These are phyloP conservation scores for Cutaneotrichosporon spelunceum DNA, from an alignment of 1,284 basidiomycete species.

Conservation along the genomic window DNA sequence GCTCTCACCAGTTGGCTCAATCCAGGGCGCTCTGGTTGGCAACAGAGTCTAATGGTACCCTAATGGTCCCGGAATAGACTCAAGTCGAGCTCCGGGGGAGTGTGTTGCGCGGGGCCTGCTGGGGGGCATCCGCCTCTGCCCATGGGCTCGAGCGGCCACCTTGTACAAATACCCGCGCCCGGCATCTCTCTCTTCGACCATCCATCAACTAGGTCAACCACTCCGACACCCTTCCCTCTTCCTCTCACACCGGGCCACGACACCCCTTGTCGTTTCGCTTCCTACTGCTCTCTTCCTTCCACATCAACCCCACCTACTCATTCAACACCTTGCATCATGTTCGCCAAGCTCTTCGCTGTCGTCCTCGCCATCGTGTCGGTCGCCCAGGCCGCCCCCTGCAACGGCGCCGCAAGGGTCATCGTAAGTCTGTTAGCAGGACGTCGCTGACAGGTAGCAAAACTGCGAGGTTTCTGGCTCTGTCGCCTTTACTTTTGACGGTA, in stretches of 20 bases:
- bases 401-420: slow-evolving; percentile 31
- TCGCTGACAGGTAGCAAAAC: slow-evolving; percentile 23
- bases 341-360: slow-evolving; percentile 18
- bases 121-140: no score
- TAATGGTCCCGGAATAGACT: no score
- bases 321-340: slow-evolving; percentile 8
- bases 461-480: slow-evolving; percentile 40
- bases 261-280: slow-evolving; percentile 3
- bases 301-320: background rate
- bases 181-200: background rate
- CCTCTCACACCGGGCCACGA: slow-evolving; percentile 8
- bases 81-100: no score
- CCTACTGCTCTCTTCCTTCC: background rate
- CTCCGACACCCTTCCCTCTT: background rate
- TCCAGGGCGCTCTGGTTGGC: no score
- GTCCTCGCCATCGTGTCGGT: slow-evolving; percentile 24
- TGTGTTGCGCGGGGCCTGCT: no score
- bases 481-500: slow-evolving; percentile 58
- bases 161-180: no score
- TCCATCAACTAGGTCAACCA: background rate
- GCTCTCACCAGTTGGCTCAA: no score
- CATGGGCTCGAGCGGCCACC: no score
- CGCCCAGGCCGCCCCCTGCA: slow-evolving; percentile 20
- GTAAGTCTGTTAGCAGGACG: background rate
- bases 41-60: no score